Evolutionary conservation across 805 yeast genomes (phyloP), one percentile per base, ranked within the genome.

Genomic region (Pichia gijzeniarum): DNA sequence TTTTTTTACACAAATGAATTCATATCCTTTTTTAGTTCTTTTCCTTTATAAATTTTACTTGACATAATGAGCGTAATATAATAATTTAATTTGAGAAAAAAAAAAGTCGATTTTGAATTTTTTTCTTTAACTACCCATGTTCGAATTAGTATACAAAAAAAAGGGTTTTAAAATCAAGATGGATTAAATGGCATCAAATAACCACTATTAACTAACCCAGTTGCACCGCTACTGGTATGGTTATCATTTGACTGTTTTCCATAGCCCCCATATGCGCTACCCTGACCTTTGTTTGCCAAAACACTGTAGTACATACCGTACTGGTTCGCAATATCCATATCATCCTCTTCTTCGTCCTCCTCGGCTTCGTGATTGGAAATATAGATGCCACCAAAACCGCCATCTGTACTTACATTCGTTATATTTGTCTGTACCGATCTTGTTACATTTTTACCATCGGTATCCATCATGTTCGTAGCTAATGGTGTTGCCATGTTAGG

Each of bases 251-350:
- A 19, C 9, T 30, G 19, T 18, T 35, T 42, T 14, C 51, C 51
- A 19, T 43, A 48, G 10, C 14, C 28, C 21, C 36, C 30, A 27
- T 27, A 35, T 30, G 28, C 10, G 21, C 21, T 35, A 9, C 37
- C 35, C 14, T 41, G 40, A 27, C 38, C 37, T 35, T 53, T 54
- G 38, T 53, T 58, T 2, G 62, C 50, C 31, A 62, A 44, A 14
- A 62, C 61, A 41, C 55, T 61, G 43, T 64, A 62, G 43, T 55
- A 63, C 51, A 63, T 51, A n/a, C 68, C 68, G 45, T 61, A 64
- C 22, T 61, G 62, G 35, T 62, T 58, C 2, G 62, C 68, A 43
- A 60, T 57, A 33, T 50, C 56, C 27, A 56, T 60, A 43, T 53
- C 53, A 10, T 61, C 63, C 17, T 63, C 67, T 28, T 60, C 65